Evolutionary conservation across 495 filamentous ascomycete species (phyloP).

Genomic region (Opeltia flavorubescens): DNA sequence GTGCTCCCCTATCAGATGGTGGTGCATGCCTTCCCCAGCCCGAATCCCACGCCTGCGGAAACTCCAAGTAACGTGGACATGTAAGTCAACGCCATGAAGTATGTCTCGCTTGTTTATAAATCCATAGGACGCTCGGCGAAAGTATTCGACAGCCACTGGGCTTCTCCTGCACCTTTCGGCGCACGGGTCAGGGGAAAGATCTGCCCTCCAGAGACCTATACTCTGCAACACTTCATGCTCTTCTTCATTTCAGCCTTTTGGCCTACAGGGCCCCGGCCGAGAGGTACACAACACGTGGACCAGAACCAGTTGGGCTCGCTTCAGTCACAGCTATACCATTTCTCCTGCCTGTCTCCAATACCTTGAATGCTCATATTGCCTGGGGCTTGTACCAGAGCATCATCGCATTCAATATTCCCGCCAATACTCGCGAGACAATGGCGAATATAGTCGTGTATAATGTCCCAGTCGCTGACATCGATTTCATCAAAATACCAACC

Average conservation of each 20-base stretch:
- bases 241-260: background rate
- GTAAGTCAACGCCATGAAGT: background rate
- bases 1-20: no score
- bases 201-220: background rate
- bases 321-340: background rate
- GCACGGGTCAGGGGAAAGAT: background rate
- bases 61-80: background rate
- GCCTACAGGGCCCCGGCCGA: background rate
- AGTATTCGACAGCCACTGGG: background rate
- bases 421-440: background rate
- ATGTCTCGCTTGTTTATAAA: background rate
- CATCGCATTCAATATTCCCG: background rate
- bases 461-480: background rate
- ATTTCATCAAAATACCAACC: background rate
- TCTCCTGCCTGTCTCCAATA: background rate
- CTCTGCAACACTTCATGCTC: background rate
- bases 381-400: background rate
- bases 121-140: background rate
- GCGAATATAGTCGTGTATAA: background rate
- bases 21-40: no score
- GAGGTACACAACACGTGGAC: background rate
- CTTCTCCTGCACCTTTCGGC: background rate
- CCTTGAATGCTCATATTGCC: background rate
- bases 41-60: no score
- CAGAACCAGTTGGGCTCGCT: background rate